These are phyloP conservation scores for Lactifluus piperatus DNA, from an alignment of 768 basidiomycete genomes.

Conservation along the genomic window DNA sequence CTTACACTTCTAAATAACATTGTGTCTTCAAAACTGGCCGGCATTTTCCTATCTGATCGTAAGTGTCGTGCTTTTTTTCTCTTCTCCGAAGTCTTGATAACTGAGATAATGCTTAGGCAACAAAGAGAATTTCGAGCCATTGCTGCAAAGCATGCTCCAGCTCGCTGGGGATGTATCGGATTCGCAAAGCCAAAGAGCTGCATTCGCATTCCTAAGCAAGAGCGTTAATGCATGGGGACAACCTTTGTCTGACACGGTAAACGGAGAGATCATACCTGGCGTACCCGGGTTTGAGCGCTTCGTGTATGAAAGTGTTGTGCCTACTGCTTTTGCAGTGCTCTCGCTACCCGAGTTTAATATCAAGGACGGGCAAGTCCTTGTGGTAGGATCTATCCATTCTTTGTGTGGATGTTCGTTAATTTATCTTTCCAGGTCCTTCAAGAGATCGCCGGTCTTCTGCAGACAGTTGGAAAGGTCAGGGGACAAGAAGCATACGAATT, in stretches of 20 bases:
- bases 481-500: slow-evolving; percentile 79
- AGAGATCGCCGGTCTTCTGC: slow-evolving; percentile 82
- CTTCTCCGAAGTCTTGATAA: neutral
- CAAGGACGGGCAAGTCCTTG: slow-evolving; percentile 79
- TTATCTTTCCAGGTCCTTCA: slow-evolving; percentile 59
- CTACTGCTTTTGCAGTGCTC: slow-evolving; percentile 73
- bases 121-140: slow-evolving; percentile 52
- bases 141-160: slow-evolving; percentile 66
- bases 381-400: slow-evolving; percentile 42
- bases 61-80: slow-evolving; percentile 24
- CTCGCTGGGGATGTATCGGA: slow-evolving; percentile 74
- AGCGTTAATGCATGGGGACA: slow-evolving; percentile 64
- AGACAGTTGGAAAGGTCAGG: slow-evolving; percentile 66
- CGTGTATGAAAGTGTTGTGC: slow-evolving; percentile 80
- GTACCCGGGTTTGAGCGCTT: slow-evolving; percentile 90
- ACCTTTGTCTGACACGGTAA: slow-evolving; percentile 30
- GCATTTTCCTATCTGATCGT: slow-evolving; percentile 86
- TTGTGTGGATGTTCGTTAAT: neutral
- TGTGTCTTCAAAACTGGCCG: slow-evolving; percentile 71
- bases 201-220: slow-evolving; percentile 68
- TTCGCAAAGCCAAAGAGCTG: slow-evolving; percentile 64
- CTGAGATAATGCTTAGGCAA: slow-evolving; percentile 44
- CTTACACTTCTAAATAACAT: slow-evolving; percentile 73
- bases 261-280: slow-evolving; percentile 20
- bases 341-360: slow-evolving; percentile 74